Evolutionary conservation across 2,329 filamentous ascomycete species (phyloP).

Genomic region (Penicillium frequentans): DNA sequence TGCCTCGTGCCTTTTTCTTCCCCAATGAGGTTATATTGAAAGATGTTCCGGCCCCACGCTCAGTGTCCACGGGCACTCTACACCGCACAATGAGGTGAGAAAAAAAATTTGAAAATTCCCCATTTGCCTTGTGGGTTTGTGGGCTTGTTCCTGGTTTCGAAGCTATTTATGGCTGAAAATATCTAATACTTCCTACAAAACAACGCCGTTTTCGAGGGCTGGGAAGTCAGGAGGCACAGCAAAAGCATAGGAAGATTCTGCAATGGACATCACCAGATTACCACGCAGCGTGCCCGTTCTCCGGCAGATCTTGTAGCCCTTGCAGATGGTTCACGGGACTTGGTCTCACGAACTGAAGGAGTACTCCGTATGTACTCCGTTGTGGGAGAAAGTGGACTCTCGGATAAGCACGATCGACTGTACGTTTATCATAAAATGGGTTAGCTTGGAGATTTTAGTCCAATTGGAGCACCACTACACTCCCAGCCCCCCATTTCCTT

Average conservation of each 20-base stretch:
- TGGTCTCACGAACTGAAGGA: not conserved
- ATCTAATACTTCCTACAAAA: not conserved
- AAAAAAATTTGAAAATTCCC: not conserved
- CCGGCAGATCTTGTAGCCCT: conserved; percentile 6
- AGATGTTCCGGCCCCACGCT: not conserved
- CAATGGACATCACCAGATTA: conserved; percentile 3
- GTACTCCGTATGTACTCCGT: not conserved
- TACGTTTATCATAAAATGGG: not conserved
- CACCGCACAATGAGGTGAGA: conserved; percentile 6
- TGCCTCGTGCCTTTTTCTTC: not conserved
- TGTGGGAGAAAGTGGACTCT: not conserved
- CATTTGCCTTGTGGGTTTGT: not conserved
- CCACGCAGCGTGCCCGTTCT: conserved; percentile 3
- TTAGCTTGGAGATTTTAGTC: not conserved
- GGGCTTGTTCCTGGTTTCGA: not conserved
- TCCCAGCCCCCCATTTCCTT: conserved; percentile 5
- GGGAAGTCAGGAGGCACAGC: not conserved
- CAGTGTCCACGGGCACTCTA: not conserved
- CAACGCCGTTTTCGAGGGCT: not conserved
- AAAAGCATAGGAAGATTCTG: conserved; percentile 2
- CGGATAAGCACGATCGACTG: conserved; percentile 8
- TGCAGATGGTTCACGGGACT: not conserved
- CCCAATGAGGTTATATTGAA: conserved; percentile 8
- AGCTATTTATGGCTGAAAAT: not conserved
- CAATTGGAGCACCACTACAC: not conserved